These are phyloP conservation scores for Glarea lozoyensis DNA, from an alignment of 495 filamentous ascomycete genomes.

Conservation along the genomic window DNA sequence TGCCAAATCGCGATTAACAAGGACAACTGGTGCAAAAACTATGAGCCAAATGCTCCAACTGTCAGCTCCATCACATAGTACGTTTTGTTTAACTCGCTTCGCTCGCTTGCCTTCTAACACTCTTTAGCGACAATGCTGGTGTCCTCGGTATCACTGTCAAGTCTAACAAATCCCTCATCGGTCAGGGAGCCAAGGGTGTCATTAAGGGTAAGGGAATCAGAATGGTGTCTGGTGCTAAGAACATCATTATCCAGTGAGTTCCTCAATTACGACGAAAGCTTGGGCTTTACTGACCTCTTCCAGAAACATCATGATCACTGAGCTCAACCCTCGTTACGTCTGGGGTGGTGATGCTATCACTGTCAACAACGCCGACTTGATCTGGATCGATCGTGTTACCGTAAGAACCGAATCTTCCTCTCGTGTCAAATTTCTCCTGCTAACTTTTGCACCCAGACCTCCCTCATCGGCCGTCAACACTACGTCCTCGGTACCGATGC, in stretches of 20 bases:
- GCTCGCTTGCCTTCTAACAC: not conserved
- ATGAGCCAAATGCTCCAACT: constrained; percentile 35
- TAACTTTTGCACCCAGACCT: constrained; percentile 22
- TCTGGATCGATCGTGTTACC: constrained; percentile 32
- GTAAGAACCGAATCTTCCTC: constrained; percentile 9
- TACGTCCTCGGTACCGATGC: constrained; percentile 26
- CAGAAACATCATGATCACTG: constrained; percentile 19
- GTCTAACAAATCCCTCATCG: constrained; percentile 29
- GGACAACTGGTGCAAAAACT: constrained; percentile 9
- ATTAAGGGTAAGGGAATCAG: constrained; percentile 29
- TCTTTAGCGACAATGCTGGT: constrained; percentile 27
- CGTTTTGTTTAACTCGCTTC: not conserved
- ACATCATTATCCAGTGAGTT: constrained; percentile 29
- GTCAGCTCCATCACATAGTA: constrained; percentile 7
- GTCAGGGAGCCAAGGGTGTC: constrained; percentile 25
- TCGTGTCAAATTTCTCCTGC: not conserved
- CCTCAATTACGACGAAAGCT: not conserved
- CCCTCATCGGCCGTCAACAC: constrained; percentile 30
- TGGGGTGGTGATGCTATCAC: constrained; percentile 33
- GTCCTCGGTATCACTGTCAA: constrained; percentile 23
- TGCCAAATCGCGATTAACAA: constrained; percentile 39
- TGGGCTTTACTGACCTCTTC: not conserved
- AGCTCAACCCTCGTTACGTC: constrained; percentile 31
- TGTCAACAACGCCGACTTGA: constrained; percentile 22
- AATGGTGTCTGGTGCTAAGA: constrained; percentile 26